A percentile compares a stretch with the other conserved stretches of the same genome.
Conservation (phyloP, 2,329 filamentous ascomycete species). For the Proliferodiscus dingleyae region DNA sequence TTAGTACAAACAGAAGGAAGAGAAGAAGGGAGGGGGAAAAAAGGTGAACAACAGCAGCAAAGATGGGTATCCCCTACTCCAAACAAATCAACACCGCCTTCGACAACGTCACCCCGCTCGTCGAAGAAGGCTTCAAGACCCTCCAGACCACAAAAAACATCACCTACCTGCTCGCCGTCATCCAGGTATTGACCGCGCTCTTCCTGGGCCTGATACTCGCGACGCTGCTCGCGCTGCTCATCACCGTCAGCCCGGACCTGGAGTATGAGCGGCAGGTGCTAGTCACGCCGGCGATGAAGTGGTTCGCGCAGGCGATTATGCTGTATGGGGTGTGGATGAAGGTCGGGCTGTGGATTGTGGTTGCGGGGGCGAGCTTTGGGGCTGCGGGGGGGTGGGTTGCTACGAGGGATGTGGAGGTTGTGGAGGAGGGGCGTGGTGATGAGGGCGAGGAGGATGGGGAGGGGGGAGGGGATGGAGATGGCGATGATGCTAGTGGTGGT, state of each 20-base stretch:
- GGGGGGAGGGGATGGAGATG: not conserved
- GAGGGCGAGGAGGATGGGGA: slow-evolving; percentile 1
- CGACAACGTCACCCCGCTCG: slow-evolving; percentile 47
- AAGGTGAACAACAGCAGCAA: not conserved
- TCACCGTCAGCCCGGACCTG: slow-evolving; percentile 44
- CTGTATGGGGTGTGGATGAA: slow-evolving; percentile 4
- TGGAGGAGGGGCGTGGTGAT: not conserved
- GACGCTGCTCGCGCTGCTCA: slow-evolving; percentile 36
- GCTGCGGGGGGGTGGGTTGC: slow-evolving; percentile 9
- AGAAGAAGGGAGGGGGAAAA: too few species aligned
- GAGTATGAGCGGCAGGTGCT: slow-evolving; percentile 37
- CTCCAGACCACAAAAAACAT: slow-evolving; percentile 46
- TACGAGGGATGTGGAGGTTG: slow-evolving; percentile 9
- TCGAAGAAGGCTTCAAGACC: slow-evolving; percentile 43
- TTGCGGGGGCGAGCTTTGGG: slow-evolving; percentile 4
- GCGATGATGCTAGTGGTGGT: not conserved
- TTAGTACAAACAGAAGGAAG: too few species aligned
- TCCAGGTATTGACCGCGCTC: slow-evolving; percentile 42
- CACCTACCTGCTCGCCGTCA: slow-evolving; percentile 40
- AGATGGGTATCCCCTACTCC: slow-evolving; percentile 48
- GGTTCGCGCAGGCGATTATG: slow-evolving; percentile 22
- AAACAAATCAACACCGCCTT: slow-evolving; percentile 47
- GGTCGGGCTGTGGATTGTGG: slow-evolving; percentile 8
- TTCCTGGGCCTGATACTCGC: slow-evolving; percentile 37
- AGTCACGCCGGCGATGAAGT: slow-evolving; percentile 39